Conservation (phyloP, 2,329 filamentous ascomycete species). For the Chalaropsis ovoidea region DNA sequence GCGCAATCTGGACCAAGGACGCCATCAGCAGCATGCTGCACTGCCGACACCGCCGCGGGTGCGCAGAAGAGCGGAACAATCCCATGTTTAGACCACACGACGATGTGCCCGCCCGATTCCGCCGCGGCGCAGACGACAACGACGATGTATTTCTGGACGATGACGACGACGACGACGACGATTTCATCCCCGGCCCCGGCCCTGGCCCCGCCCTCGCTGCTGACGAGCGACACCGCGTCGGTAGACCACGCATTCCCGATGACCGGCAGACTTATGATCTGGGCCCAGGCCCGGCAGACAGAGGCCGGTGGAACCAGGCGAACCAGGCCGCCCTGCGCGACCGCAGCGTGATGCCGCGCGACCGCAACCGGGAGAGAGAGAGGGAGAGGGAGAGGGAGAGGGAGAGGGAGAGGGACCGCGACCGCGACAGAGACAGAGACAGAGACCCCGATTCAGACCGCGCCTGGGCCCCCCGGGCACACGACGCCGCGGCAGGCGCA, state of each 20-base stretch:
- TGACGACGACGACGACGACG: not conserved
- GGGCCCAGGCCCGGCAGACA: not conserved
- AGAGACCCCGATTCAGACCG: not conserved
- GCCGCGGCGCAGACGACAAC: not conserved
- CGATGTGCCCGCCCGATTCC: slow-evolving; percentile 6
- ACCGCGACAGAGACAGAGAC: not conserved
- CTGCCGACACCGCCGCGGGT: slow-evolving; percentile 10
- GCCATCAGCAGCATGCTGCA: slow-evolving; percentile 15
- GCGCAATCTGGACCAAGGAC: slow-evolving; percentile 30
- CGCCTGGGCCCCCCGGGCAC: not conserved
- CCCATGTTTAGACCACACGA: slow-evolving; percentile 16
- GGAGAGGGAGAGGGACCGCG: not conserved
- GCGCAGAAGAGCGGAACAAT: slow-evolving; percentile 14
- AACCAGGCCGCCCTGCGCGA: not conserved
- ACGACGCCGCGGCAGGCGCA: not conserved
- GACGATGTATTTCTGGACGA: slow-evolving; percentile 4
- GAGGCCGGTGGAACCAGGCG: not conserved
- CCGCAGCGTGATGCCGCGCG: not conserved
- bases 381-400: not conserved
- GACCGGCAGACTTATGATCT: not conserved
- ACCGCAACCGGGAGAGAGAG: not conserved
- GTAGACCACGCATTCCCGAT: not conserved
- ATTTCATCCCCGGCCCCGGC: not conserved
- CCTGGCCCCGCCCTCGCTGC: not conserved
- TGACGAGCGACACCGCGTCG: not conserved